A percentile compares a stretch with the other conserved stretches of the same genome.
Conservation (phyloP, 805 yeast species). For the Metschnikowia corniflorae region DNA sequence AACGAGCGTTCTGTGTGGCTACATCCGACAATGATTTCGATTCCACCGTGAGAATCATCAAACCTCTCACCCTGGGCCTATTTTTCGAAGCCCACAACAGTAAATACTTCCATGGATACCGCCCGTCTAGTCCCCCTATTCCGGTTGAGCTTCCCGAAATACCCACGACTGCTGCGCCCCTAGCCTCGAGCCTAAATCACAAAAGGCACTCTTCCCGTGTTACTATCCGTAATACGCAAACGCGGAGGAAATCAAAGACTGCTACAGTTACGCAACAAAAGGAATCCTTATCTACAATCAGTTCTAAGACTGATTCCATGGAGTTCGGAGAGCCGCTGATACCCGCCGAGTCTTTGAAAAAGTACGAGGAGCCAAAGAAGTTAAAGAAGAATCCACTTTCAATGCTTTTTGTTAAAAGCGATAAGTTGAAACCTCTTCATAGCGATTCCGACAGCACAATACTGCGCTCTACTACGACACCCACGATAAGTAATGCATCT, state of each 20-base stretch:
- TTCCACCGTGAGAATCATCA: conserved; percentile 12
- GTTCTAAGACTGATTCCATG: not conserved
- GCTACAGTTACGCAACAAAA: conserved; percentile 3
- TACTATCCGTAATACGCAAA: conserved; percentile 5
- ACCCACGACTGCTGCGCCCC: conserved; percentile 1
- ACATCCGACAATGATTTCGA: conserved; percentile 13
- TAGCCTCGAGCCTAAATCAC: not conserved
- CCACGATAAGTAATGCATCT: not conserved
- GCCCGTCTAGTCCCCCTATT: conserved; percentile 18
- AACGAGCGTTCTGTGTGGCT: conserved; percentile 15
- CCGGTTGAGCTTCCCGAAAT: conserved; percentile 14
- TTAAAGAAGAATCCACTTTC: conserved; percentile 11
- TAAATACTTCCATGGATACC: conserved; percentile 7
- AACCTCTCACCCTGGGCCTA: conserved; percentile 16
- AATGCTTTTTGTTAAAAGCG: conserved; percentile 14
- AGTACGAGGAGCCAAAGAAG: conserved; percentile 1
- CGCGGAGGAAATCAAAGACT: conserved; percentile 7
- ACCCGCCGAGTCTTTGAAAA: conserved; percentile 1
- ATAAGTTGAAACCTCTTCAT: conserved; percentile 1
- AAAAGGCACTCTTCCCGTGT: conserved; percentile 11
- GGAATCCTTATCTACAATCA: conserved; percentile 2
- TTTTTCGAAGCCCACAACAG: conserved; percentile 10
- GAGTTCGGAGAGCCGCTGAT: conserved; percentile 5
- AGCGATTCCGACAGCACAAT: conserved; percentile 13
- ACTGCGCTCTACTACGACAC: conserved; percentile 5